Base-by-base conservation (phyloP, 2,329 filamentous ascomycete species). In the Scytalidium sp. region DNA sequence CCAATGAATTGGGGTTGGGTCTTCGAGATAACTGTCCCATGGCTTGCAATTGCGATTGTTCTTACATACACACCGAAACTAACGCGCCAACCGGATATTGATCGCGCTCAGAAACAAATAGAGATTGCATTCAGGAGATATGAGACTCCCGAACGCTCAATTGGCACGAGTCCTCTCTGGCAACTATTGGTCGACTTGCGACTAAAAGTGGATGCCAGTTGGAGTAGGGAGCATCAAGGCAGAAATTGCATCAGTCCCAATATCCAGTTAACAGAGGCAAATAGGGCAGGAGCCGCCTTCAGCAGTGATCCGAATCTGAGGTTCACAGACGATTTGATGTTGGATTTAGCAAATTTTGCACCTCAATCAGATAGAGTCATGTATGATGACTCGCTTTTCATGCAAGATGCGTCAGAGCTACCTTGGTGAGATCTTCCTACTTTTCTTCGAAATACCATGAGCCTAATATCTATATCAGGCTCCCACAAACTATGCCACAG, bases 21-120 rank as follows among this genome's bases (percentile, higher is more conserved):
- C 11, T 55, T 59, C 42, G 23, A 46, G 17, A 52, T 50, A 29
- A 27, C 43, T 1, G 44, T 59, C n/a, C 55, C 57, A 6, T 59
- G 52, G 50, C 53, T 56, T 19, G 57, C 57, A 7, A 49, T 55
- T 8, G 50, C 57, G 1, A 55, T 59, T 7, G 23, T 52, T 1
- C 17, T 57, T 2, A 54, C 52, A 2, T 41, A 56, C 21, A 27
- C 50, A 2, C 52, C 51, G 1, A 45, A 49, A 10, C 22, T 42
- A 11, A 46, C 45, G 15, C 29, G 36, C 1, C 32, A 51, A 47
- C 17, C 22, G 3, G 52, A 56, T 19, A 51, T 50, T 5, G 53
- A 53, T 19, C 50, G 55, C 1, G 53, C 50, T 2, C 27, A 55
- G 22, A 25, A 41, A 10, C 47, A 55, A 44, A 50, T 56, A 19